Conservation (phyloP, 1,284 basidiomycete species). For the Ustilago bromivora region DNA sequence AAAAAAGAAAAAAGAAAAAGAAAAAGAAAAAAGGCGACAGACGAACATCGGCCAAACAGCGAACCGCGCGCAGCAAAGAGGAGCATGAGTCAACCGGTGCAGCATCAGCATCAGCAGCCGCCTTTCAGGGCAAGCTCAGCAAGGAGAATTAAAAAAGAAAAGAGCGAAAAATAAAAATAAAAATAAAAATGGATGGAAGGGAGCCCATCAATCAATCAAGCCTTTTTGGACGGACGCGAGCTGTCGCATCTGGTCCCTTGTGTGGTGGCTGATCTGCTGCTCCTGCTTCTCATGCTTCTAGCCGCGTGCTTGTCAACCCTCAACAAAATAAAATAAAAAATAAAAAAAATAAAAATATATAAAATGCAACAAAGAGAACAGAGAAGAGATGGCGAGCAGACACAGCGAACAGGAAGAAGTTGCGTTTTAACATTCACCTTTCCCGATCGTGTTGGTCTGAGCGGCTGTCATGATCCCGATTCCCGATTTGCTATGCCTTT, state of each 20-base stretch:
- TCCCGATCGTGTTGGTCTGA: neutral
- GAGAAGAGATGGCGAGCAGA: neutral
- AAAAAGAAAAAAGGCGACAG: neutral
- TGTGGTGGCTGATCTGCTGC: neutral
- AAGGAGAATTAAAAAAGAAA: neutral
- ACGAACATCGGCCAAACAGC: too few species aligned
- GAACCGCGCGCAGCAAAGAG: too few species aligned
- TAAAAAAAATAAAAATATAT: neutral
- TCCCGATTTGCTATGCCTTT: neutral
- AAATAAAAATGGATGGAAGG: neutral
- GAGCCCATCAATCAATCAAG: neutral
- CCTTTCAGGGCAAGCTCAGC: too few species aligned
- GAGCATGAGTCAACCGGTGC: too few species aligned
- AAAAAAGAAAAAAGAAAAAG: neutral
- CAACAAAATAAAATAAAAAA: neutral
- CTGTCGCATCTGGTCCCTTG: slow-evolving; percentile 3
- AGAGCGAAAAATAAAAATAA: neutral
- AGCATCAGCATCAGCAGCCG: neutral
- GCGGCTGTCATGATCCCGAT: neutral
- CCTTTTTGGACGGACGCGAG: neutral
- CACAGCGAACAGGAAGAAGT: neutral
- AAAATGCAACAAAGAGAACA: neutral
- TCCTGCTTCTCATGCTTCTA: neutral
- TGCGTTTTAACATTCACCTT: neutral
- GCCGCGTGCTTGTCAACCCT: neutral